Evolutionary conservation across 768 basidiomycete species (phyloP).

Genomic region (Pleurotus sapidus): DNA sequence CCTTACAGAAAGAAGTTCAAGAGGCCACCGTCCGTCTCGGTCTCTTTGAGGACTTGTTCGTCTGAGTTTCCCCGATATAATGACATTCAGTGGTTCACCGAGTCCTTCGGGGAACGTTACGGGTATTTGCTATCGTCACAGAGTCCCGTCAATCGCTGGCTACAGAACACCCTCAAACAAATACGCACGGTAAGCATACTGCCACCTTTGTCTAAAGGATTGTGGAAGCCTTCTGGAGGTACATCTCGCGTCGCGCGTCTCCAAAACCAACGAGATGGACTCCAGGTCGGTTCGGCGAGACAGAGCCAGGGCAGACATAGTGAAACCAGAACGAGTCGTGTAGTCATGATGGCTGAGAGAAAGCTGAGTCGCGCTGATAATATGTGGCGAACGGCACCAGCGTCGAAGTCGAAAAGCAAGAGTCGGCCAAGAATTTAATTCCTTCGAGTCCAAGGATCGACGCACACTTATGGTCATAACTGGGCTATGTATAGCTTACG

Average conservation of each 20-base stretch:
- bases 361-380: not conserved
- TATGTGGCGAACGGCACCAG: slow-evolving; percentile 6
- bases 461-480: not conserved
- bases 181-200: slow-evolving; percentile 67
- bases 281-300: slow-evolving; percentile 2
- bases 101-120: slow-evolving; percentile 66
- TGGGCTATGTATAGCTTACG: not conserved
- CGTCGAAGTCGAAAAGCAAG: not conserved
- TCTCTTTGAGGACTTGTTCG: slow-evolving; percentile 58
- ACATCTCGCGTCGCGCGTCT: slow-evolving; percentile 28
- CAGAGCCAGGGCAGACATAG: slow-evolving; percentile 19
- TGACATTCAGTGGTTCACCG: slow-evolving; percentile 85
- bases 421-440: too few relatives aligned
- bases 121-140: slow-evolving; percentile 40
- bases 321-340: slow-evolving; percentile 14
- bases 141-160: too few relatives aligned
- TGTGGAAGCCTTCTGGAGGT: slow-evolving; percentile 57
- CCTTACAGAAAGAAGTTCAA: slow-evolving; percentile 81
- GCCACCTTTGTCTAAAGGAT: slow-evolving; percentile 57
- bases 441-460: not conserved
- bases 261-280: slow-evolving; percentile 11
- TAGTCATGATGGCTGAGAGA: slow-evolving; percentile 2
- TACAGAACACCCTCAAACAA: not conserved
- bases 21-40: slow-evolving; percentile 63
- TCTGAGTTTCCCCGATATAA: slow-evolving; percentile 81